Conservation (phyloP, 2,329 filamentous ascomycete species). For the Cordyceps pruinosa region DNA sequence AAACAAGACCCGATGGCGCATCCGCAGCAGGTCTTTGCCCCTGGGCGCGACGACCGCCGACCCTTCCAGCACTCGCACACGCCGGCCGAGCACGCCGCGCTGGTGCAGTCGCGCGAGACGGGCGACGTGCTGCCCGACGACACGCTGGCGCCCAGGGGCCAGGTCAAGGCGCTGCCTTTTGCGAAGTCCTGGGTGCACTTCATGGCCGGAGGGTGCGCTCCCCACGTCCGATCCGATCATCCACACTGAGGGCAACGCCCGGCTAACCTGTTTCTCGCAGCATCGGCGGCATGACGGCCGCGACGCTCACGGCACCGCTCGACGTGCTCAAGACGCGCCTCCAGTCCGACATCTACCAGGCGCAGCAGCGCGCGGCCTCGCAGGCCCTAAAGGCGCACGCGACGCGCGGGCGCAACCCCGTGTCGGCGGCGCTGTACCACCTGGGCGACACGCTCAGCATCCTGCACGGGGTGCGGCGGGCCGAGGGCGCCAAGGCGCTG, state of each 20-base stretch:
- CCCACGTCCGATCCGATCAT: not conserved
- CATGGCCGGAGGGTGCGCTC: slow-evolving; percentile 77
- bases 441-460: slow-evolving; percentile 83
- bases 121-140: slow-evolving; percentile 47
- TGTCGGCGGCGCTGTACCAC: slow-evolving; percentile 63
- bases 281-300: slow-evolving; percentile 81
- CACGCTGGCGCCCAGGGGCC: slow-evolving; percentile 21
- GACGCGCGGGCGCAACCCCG: slow-evolving; percentile 56
- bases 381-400: slow-evolving; percentile 51
- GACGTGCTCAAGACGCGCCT: slow-evolving; percentile 91
- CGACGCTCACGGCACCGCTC: slow-evolving; percentile 86
- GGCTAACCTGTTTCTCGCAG: slow-evolving; percentile 35
- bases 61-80: slow-evolving; percentile 24
- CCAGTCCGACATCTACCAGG: slow-evolving; percentile 91
- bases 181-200: slow-evolving; percentile 88
- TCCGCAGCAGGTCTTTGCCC: slow-evolving; percentile 23
- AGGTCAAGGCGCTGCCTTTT: slow-evolving; percentile 40
- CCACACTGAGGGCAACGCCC: not conserved
- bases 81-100: slow-evolving; percentile 30
- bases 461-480: slow-evolving; percentile 67
- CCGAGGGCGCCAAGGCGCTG: slow-evolving; percentile 77
- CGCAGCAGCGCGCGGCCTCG: slow-evolving; percentile 64
- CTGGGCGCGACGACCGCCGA: slow-evolving; percentile 25
- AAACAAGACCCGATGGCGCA: slow-evolving; percentile 26
- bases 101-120: slow-evolving; percentile 55